Evolutionary conservation across 345 rosid genomes (phyloP).

Genomic region (thale cress (Arabidopsis thaliana)): TAIR10.1 NC_003076.8:15315501-15316000

Average conservation of each 20-base stretch:
- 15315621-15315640: no score
- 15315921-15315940: constrained; percentile 12
- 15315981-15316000: constrained; percentile 5
- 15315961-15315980: background rate
- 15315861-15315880: constrained; percentile 27
- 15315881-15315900: background rate
- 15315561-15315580: no score
- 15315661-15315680: no score
- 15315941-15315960: constrained; percentile 7
- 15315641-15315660: no score
- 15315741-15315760: background rate
- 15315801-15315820: background rate
- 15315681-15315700: no score
- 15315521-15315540: no score
- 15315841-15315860: constrained; percentile 19
- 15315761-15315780: background rate
- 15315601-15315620: no score
- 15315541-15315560: no score
- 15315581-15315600: no score
- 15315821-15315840: constrained; percentile 17
- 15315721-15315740: background rate
- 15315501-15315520: no score
- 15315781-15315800: background rate
- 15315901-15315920: constrained; percentile 5
- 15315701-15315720: background rate